These are phyloP conservation scores for Metschnikowia cerradonensis DNA, from an alignment of 805 yeast genomes.

Conservation along the genomic window DNA sequence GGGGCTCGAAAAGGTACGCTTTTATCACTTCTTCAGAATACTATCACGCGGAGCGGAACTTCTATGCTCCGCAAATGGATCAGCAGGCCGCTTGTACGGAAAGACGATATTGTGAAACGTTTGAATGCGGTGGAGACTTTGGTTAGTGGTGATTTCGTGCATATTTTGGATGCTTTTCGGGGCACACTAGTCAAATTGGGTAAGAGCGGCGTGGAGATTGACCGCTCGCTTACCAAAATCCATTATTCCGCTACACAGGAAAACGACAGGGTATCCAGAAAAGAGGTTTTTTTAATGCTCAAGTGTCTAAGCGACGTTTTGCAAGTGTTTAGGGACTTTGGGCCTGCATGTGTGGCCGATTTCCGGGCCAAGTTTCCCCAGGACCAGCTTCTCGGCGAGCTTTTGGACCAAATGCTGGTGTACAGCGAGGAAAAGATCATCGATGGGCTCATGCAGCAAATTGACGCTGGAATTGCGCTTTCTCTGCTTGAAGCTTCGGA, in stretches of 20 bases:
- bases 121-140: constrained; percentile 48
- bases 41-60: constrained; percentile 73
- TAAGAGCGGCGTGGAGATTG: constrained; percentile 49
- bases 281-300: constrained; percentile 55
- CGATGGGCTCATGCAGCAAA: constrained; percentile 41
- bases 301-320: constrained; percentile 39
- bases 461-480: constrained; percentile 50
- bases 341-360: constrained; percentile 10
- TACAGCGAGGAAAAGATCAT: constrained; percentile 29
- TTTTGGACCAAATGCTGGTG: constrained; percentile 37
- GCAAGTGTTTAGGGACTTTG: constrained; percentile 17
- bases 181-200: constrained; percentile 23
- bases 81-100: constrained; percentile 59
- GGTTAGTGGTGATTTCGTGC: constrained; percentile 23
- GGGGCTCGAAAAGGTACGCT: constrained; percentile 60
- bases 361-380: constrained; percentile 21
- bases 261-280: constrained; percentile 44
- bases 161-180: constrained; percentile 32
- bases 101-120: constrained; percentile 54
- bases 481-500: constrained; percentile 43
- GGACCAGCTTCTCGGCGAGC: constrained; percentile 30
- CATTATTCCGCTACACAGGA: constrained; percentile 46
- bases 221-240: constrained; percentile 52
- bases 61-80: constrained; percentile 71
- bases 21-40: constrained; percentile 76